Evolutionary conservation across 306 rosid genomes (phyloP).

Genomic region (barrel medic (Medicago truncatula)): MtrunA17r5.0-ANR NC_053049.1:6595001-6595500

Average conservation of each 20-base stretch:
- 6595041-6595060: slow-evolving; percentile 67
- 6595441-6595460: slow-evolving; percentile 13
- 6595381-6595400: slow-evolving; percentile 73
- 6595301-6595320: slow-evolving; percentile 66
- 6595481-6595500: not conserved
- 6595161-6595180: slow-evolving; percentile 8
- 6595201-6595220: not conserved
- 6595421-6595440: slow-evolving; percentile 67
- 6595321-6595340: slow-evolving; percentile 50
- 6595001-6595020: slow-evolving; percentile 2
- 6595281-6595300: slow-evolving; percentile 75
- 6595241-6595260: slow-evolving; percentile 20
- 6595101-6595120: slow-evolving; percentile 53
- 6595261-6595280: slow-evolving; percentile 84
- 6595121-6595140: slow-evolving; percentile 52
- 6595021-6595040: slow-evolving; percentile 61
- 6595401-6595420: slow-evolving; percentile 63
- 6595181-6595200: slow-evolving; percentile 1
- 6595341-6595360: slow-evolving; percentile 70
- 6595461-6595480: slow-evolving; percentile 1
- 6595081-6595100: slow-evolving; percentile 77
- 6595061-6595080: slow-evolving; percentile 80
- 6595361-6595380: slow-evolving; percentile 64
- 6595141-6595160: slow-evolving; percentile 85
- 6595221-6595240: slow-evolving; percentile 31